A percentile compares a stretch with the other conserved stretches of the same genome.
Evolutionary conservation across 768 basidiomycete species (phyloP).

Genomic region (Coprinopsis cinerea): DNA sequence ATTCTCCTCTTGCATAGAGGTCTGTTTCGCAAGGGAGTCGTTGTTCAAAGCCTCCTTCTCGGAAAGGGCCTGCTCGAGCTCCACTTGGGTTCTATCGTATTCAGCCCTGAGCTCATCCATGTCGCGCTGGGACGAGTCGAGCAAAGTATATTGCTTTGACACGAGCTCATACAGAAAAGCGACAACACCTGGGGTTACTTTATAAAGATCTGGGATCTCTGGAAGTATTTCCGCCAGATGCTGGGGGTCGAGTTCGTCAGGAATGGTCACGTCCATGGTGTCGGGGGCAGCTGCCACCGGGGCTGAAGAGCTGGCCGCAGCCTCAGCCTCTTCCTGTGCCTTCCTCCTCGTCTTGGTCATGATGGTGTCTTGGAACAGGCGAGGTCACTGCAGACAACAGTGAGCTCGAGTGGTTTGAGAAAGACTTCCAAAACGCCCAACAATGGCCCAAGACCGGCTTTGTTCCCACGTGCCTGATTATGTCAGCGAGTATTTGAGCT

Average conservation of each 20-base stretch:
- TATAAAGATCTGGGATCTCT: conserved; percentile 27
- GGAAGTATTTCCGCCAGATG: conserved; percentile 56
- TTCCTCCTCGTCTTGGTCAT: conserved; percentile 57
- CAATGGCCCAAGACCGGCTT: conserved; percentile 21
- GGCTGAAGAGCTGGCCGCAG: conserved; percentile 15
- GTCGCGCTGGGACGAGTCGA: conserved; percentile 53
- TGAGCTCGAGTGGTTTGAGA: conserved; percentile 25
- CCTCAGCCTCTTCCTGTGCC: conserved; percentile 42
- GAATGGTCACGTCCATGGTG: conserved; percentile 42
- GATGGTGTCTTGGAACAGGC: conserved; percentile 10
- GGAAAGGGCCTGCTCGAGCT: conserved; percentile 79
- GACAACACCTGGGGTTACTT: conserved; percentile 45
- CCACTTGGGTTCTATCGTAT: conserved; percentile 66
- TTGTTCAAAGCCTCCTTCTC: conserved; percentile 61
- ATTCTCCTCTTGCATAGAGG: conserved; percentile 51
- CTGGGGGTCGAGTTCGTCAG: conserved; percentile 63
- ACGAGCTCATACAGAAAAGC: conserved; percentile 58
- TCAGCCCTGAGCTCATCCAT: conserved; percentile 69
- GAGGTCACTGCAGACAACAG: conserved; percentile 30
- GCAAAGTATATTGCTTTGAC: conserved; percentile 47
- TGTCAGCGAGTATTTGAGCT: background rate
- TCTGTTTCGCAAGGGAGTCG: conserved; percentile 50
- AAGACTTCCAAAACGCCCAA: conserved; percentile 8
- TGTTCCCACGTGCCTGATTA: conserved; percentile 21
- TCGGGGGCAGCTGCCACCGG: conserved; percentile 21